phyloP scores from a whole-genome alignment of 2,329 filamentous ascomycete genomes.

The Aureobasidium pullulans region DNA sequence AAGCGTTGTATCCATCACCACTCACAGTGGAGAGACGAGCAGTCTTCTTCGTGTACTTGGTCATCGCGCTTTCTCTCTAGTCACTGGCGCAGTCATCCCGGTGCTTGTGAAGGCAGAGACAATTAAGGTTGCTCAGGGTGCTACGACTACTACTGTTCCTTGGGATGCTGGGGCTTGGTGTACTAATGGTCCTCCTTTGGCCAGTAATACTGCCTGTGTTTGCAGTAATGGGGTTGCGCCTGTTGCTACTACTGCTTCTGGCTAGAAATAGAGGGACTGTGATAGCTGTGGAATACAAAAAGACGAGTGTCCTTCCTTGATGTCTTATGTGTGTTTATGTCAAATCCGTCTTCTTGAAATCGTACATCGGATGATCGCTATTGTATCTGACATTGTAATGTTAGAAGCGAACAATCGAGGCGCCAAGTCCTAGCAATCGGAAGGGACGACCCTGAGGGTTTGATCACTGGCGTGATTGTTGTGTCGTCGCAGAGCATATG shows the following conservation, averaged over 20 bases:
- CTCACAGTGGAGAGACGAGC: slow-evolving; percentile 52
- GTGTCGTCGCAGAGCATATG: too few species aligned
- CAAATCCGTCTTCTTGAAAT: too few species aligned
- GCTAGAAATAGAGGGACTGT: too few species aligned
- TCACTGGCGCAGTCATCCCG: slow-evolving; percentile 62
- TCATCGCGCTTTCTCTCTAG: slow-evolving; percentile 54
- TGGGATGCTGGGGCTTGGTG: slow-evolving; percentile 30
- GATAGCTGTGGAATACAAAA: too few species aligned
- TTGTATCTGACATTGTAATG: too few species aligned
- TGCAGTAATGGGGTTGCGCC: slow-evolving; percentile 19
- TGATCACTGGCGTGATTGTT: too few species aligned
- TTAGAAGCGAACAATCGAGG: too few species aligned
- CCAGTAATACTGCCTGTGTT: slow-evolving; percentile 24
- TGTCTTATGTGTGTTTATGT: too few species aligned
- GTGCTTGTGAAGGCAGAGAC: slow-evolving; percentile 56
- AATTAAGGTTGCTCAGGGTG: slow-evolving; percentile 25
- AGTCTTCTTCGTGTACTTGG: slow-evolving; percentile 49
- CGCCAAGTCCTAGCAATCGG: too few species aligned
- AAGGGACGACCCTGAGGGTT: too few species aligned
- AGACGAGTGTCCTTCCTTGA: too few species aligned
- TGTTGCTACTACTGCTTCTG: slow-evolving; percentile 6
- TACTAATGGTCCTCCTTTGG: slow-evolving; percentile 27
- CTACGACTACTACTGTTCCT: slow-evolving; percentile 24
- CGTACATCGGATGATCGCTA: too few species aligned
- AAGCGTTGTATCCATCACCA: slow-evolving; percentile 54